Base-by-base conservation (phyloP, 1,284 basidiomycete genomes). In the Lentinus polychrous region DNA sequence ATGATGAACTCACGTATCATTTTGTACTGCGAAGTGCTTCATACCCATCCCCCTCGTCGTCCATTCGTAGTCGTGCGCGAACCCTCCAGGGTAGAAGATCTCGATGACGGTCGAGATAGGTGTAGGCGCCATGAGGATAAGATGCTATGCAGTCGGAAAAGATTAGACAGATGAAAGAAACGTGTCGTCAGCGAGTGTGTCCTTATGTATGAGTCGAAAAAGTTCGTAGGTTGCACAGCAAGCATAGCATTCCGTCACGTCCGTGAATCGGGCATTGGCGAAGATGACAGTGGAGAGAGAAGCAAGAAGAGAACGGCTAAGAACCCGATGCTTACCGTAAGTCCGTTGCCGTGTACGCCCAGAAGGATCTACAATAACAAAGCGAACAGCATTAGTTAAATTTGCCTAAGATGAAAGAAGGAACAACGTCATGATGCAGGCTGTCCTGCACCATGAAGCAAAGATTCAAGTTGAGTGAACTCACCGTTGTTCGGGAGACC, bases 41-140 rank as follows among this genome's bases (percentile, higher is more conserved):
- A 89, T 83, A 8, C 84, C 84, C 20, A 91, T 67, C 0, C 86
- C 79, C 33, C 78, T 68, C 1, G 86, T 67, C 1, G 83, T 84
- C 78, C 81, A 85, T 62, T 88, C 79, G 61, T 91, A 92, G 62
- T 91, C 88, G 57, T 84, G 78, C 32, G 88, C 83, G 63, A 88
- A 92, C 0, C 89, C 90, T 4, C 65, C 71, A 4, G 86, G 84
- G 58, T 72, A 86, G 67, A 91, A 89, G 37, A 93, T 80, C 66
- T 92, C 90, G 58, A 93, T 86, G 15, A 89, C 84, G 1, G 82
- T 78, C 15, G 83, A 78, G 31, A 77, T 66, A 0, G 74, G 73
- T 1, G 78, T 82, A 1, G 78, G 78, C 3, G 80, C 76, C 85
- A 91, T 87, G 74, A 86, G 81, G 32, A 91, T 73, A 7, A 89